Percentiles rank a stretch among this genome's conserved stretches.
These are phyloP conservation scores for Emericellopsis atlantica DNA, from an alignment of 2,329 filamentous ascomycete genomes.

Conservation along the genomic window DNA sequence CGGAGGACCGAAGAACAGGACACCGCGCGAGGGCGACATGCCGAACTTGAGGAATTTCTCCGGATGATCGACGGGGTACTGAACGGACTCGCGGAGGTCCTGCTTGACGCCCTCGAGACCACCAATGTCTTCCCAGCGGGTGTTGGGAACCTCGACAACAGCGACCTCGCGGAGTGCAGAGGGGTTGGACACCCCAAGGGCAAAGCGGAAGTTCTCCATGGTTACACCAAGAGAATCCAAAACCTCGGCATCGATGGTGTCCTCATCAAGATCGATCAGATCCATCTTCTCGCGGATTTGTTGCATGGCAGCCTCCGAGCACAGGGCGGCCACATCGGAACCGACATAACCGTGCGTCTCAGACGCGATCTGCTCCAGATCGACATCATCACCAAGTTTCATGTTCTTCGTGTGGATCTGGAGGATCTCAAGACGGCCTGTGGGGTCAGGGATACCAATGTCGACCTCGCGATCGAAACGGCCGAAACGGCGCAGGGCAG, in stretches of 20 bases:
- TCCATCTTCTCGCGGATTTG: slow-evolving; percentile 99
- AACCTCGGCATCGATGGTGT: slow-evolving; percentile 97
- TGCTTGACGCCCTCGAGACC: slow-evolving; percentile 97
- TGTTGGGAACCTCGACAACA: slow-evolving; percentile 97
- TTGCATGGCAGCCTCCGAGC: slow-evolving; percentile 98
- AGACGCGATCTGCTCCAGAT: slow-evolving; percentile 89
- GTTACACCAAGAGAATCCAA: slow-evolving; percentile 96
- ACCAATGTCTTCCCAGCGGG: slow-evolving; percentile 99
- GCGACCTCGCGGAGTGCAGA: slow-evolving; percentile 97
- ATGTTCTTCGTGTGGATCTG: slow-evolving; percentile 99
- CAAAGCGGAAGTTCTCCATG: slow-evolving; percentile 99
- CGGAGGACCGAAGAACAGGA: slow-evolving; percentile 95
- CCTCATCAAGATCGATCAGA: slow-evolving; percentile 95
- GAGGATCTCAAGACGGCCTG: slow-evolving; percentile 95
- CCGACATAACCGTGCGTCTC: slow-evolving; percentile 99
- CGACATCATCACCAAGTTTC: slow-evolving; percentile 95
- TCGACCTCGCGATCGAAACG: slow-evolving; percentile 99
- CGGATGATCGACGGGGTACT: slow-evolving; percentile 98
- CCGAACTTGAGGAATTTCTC: slow-evolving; percentile 99
- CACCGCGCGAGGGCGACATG: slow-evolving; percentile 93
- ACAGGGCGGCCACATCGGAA: slow-evolving; percentile 95
- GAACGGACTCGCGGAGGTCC: slow-evolving; percentile 96
- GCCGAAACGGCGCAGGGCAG: slow-evolving; percentile 91
- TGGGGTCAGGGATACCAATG: slow-evolving; percentile 95
- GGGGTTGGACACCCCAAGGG: slow-evolving; percentile 94